A percentile compares a stretch with the other conserved stretches of the same genome.
These are phyloP conservation scores for Xylariaceae sp. DNA, from an alignment of 2,329 filamentous ascomycete species.

Conservation along the genomic window DNA sequence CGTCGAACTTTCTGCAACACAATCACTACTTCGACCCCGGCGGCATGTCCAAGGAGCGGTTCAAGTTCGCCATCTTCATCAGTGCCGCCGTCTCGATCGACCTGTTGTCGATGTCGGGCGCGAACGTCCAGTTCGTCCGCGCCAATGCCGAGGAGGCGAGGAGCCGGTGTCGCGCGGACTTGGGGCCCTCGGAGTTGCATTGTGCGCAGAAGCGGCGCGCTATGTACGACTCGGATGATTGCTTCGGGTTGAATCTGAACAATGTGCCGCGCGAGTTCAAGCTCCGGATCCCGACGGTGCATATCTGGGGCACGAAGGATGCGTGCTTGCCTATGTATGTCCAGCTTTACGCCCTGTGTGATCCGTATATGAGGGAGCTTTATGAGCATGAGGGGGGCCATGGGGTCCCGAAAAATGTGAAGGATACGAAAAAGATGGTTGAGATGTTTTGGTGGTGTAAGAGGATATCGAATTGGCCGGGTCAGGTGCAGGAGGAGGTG, in stretches of 20 bases:
- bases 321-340: slow-evolving; percentile 25
- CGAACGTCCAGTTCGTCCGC: slow-evolving; percentile 28
- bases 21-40: slow-evolving; percentile 30
- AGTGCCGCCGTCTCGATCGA: slow-evolving; percentile 26
- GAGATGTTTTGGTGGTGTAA: slow-evolving; percentile 26
- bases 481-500: slow-evolving; percentile 4
- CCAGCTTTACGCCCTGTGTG: slow-evolving; percentile 30
- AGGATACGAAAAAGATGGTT: slow-evolving; percentile 20
- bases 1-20: slow-evolving; percentile 38
- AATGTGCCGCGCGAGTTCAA: slow-evolving; percentile 27
- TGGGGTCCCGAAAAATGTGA: slow-evolving; percentile 18
- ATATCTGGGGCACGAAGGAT: slow-evolving; percentile 27
- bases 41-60: slow-evolving; percentile 29
- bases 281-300: slow-evolving; percentile 30
- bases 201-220: slow-evolving; percentile 20
- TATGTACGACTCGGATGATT: slow-evolving; percentile 30
- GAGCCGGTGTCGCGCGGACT: slow-evolving; percentile 13
- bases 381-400: slow-evolving; percentile 21
- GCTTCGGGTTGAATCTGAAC: slow-evolving; percentile 32
- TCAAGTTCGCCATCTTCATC: slow-evolving; percentile 38
- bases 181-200: slow-evolving; percentile 20
- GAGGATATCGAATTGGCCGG: slow-evolving; percentile 27
- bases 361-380: slow-evolving; percentile 30
- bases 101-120: not conserved
- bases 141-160: slow-evolving; percentile 20